Percentiles rank a stretch among this genome's conserved stretches.
These are phyloP conservation scores for Epichloe bromicola DNA, from an alignment of 2,329 filamentous ascomycete species.

Conservation along the genomic window DNA sequence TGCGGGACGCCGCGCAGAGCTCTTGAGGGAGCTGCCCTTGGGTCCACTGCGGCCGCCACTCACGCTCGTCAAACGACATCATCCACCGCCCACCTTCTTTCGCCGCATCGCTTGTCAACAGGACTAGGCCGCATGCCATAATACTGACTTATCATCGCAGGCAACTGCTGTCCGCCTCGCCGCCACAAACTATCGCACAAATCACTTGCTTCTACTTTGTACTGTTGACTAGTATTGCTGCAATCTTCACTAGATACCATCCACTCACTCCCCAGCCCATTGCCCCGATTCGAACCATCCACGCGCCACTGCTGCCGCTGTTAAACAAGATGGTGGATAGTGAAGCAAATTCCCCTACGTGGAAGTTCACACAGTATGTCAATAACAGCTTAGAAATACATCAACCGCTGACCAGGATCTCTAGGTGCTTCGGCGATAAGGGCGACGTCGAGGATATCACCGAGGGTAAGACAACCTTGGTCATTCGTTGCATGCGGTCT, in stretches of 20 bases:
- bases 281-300: constrained; percentile 7
- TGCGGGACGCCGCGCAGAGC: background rate
- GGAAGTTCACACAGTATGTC: constrained; percentile 98
- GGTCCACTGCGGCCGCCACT: constrained; percentile 10
- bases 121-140: constrained; percentile 7
- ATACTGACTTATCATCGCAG: constrained; percentile 5
- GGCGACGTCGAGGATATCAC: constrained; percentile 98
- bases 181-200: constrained; percentile 3
- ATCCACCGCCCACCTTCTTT: constrained; percentile 12
- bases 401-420: constrained; percentile 14
- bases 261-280: background rate
- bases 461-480: constrained; percentile 51
- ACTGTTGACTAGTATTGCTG: background rate
- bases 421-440: constrained; percentile 97
- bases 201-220: background rate
- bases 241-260: background rate
- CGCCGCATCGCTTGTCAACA: constrained; percentile 10
- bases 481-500: constrained; percentile 1
- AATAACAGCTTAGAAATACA: constrained; percentile 1
- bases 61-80: constrained; percentile 14
- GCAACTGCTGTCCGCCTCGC: constrained; percentile 1
- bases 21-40: constrained; percentile 10
- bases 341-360: constrained; percentile 87
- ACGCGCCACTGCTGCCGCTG: constrained; percentile 17
- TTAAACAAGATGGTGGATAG: constrained; percentile 80